Base-by-base conservation (phyloP, 2,329 filamentous ascomycete genomes). In the Colletotrichum karsti region DNA sequence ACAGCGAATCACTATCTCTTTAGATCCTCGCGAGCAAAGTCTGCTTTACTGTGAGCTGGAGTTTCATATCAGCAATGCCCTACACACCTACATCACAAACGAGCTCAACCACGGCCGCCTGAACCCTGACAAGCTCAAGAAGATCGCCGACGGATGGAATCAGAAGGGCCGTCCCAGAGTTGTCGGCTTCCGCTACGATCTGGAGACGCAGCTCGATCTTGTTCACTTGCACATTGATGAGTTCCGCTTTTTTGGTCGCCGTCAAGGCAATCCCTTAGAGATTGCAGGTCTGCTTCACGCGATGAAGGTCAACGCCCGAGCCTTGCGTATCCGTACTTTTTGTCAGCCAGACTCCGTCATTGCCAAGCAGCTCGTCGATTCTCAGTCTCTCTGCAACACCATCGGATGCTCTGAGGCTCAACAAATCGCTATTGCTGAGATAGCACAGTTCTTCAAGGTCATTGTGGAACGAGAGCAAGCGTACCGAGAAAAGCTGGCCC, bases 21-120 rank as follows among this genome's bases (percentile, higher is more conserved):
- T 90, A 4, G 78, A 83, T 72, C 79, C 86, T 1, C 84, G 87
- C 46, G 87, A 89, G 76, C 88, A 90, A 73, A 86, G 84, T 55
- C 81, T 90, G 8, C 75, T 90, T 7, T 89, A 88, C 74, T 87
- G 86, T 74, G 87, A 90, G 74, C 82, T 90, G 7, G 87, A 89
- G 73, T 90, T 83, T 71, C 77, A 83, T 64, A 74, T 90, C n/a
- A 83, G 82, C 65, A 83, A 81, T 5, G 82, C 83, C 0, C 74
- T 89, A 33, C 84, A 88, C 63, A 75, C 77, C 10, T 90, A 87
- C 76, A 84, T 89, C 63, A 82, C 80, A 10, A 74, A 79, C 15
- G 85, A 90, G 73, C 80, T 88, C 63, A 83, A 85, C 71, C 82
- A 81, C n/a, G 87, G 87, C n/a, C 85, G 85, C 1, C 78, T 90